phyloP scores from a whole-genome alignment of 257 asterid species.

The Cruciata laevipes region DNA sequence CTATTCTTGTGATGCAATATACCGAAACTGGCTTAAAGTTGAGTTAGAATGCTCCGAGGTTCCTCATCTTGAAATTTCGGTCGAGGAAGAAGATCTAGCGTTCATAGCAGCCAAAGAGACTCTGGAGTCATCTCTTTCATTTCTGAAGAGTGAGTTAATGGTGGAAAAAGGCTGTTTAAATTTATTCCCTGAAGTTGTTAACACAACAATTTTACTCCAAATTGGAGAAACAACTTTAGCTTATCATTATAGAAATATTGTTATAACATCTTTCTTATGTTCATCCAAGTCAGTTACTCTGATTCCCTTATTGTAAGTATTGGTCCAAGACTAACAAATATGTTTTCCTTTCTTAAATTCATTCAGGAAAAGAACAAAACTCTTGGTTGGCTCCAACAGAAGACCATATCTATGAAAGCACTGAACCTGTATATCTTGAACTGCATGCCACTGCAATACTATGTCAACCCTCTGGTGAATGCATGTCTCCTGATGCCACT shows the following conservation, averaged over 20 bases:
- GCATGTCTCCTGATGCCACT: conserved; percentile 78
- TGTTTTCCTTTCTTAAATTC: not conserved
- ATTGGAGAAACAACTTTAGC: not conserved
- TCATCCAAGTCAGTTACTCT: not conserved
- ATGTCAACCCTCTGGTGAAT: conserved; percentile 82
- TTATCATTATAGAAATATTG: not conserved
- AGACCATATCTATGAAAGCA: conserved; percentile 53
- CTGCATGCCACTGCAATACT: conserved; percentile 82
- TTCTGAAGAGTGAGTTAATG: conserved; percentile 59
- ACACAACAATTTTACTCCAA: not conserved
- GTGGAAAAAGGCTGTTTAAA: not conserved
- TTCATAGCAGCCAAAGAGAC: conserved; percentile 68
- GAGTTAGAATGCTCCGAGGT: conserved; percentile 66
- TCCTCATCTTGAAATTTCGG: conserved; percentile 59
- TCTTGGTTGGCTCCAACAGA: conserved; percentile 85
- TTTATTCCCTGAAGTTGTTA: not conserved
- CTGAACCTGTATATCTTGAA: conserved; percentile 66
- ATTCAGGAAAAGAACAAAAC: conserved; percentile 43
- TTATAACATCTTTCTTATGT: not conserved
- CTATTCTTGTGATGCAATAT: conserved; percentile 92
- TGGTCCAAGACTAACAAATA: not conserved
- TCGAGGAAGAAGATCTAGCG: conserved; percentile 68
- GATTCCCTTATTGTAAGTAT: not conserved
- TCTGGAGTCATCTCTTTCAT: conserved; percentile 49
- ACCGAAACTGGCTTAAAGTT: conserved; percentile 83